phyloP scores from a whole-genome alignment of 345 rosid genomes.

The Erysimum cheiranthoides region DNA sequence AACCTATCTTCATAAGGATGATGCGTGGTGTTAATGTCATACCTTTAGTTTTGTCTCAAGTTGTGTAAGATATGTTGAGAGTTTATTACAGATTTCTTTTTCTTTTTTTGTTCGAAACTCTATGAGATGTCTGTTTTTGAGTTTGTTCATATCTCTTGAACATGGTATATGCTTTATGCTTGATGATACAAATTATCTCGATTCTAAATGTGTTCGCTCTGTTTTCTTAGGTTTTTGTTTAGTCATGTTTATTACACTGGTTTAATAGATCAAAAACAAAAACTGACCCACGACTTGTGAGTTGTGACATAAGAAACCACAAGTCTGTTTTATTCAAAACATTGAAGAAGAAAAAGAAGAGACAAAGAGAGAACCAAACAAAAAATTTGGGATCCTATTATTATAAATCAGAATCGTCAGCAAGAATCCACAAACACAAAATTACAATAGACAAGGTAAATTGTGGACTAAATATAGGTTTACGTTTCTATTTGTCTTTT shows the following conservation, averaged over 20 bases:
- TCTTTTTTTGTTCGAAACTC: slow-evolving; percentile 13
- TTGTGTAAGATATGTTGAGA: slow-evolving; percentile 25
- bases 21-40: slow-evolving; percentile 28
- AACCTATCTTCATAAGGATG: slow-evolving; percentile 31
- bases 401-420: slow-evolving; percentile 10
- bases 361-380: neutral
- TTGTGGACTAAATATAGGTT: neutral
- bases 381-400: neutral
- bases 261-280: neutral
- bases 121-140: slow-evolving; percentile 31
- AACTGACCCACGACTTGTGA: neutral
- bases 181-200: neutral
- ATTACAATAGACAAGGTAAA: neutral
- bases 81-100: neutral
- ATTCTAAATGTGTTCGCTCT: neutral
- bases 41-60: slow-evolving; percentile 20
- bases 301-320: neutral
- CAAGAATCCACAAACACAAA: slow-evolving; percentile 7
- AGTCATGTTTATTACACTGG: neutral
- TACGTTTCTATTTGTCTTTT: slow-evolving; percentile 34
- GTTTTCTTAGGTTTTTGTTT: neutral
- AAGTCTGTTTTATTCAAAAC: neutral
- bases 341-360: neutral
- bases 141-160: slow-evolving; percentile 36
- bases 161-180: slow-evolving; percentile 19